Percentiles rank a stretch among this genome's conserved stretches.
Conservation (phyloP, 805 yeast genomes). For the Tetrapisispora namnaoensis region DNA sequence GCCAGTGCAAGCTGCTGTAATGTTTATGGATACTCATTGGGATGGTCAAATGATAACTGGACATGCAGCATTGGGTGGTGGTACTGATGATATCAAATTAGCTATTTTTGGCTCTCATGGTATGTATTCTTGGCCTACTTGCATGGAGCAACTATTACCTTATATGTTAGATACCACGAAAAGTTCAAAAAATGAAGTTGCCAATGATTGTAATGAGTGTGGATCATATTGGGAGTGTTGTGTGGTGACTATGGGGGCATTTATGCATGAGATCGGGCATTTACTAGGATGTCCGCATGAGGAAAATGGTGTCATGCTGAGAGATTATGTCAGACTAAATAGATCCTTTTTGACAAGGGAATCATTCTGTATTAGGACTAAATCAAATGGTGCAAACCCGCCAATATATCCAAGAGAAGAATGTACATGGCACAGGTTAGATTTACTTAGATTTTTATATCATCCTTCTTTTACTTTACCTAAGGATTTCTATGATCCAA, state of each 20-base stretch:
- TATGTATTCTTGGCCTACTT: conserved; percentile 85
- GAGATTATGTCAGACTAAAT: conserved; percentile 75
- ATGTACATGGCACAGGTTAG: conserved; percentile 84
- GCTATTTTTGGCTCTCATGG: conserved; percentile 96
- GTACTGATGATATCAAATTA: conserved; percentile 53
- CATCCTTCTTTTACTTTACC: conserved; percentile 78
- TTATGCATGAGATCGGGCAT: conserved; percentile 94
- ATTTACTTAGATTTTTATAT: conserved; percentile 61
- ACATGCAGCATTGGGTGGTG: conserved; percentile 95
- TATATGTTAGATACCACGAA: conserved; percentile 62
- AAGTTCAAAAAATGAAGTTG: conserved; percentile 58
- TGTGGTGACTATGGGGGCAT: conserved; percentile 82
- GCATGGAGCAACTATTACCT: conserved; percentile 57
- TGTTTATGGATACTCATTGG: conserved; percentile 81
- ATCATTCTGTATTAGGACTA: conserved; percentile 43
- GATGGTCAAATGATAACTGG: conserved; percentile 55
- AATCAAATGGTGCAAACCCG: conserved; percentile 35
- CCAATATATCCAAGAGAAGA: conserved; percentile 53
- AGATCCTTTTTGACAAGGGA: conserved; percentile 75
- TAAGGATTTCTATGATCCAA: conserved; percentile 45
- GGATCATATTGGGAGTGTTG: conserved; percentile 86
- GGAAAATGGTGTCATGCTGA: conserved; percentile 78
- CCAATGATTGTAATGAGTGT: conserved; percentile 80
- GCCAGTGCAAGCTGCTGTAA: conserved; percentile 72
- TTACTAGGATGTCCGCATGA: conserved; percentile 87